A percentile compares a stretch with the other conserved stretches of the same genome.
These are phyloP conservation scores for Neckera pumila DNA, from an alignment of 225 moss, liverwort and hornwort genomes.

Conservation along the genomic window DNA sequence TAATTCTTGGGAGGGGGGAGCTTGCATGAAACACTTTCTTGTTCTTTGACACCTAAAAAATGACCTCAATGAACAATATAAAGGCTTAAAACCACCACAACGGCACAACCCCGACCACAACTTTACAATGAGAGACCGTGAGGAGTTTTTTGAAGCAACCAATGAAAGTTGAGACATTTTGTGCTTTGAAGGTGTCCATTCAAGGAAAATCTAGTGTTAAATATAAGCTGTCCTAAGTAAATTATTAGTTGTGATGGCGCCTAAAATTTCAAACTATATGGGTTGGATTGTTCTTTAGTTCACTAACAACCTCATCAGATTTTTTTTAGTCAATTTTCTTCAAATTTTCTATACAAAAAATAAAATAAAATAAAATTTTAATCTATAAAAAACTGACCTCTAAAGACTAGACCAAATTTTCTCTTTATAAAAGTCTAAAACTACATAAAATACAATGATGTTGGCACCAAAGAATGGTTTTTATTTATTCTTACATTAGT, in stretches of 20 bases:
- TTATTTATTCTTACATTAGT: too few species aligned
- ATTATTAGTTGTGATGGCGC: background rate
- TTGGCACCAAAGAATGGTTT: too few species aligned
- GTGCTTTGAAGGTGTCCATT: background rate
- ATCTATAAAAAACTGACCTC: too few species aligned
- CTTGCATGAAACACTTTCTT: background rate
- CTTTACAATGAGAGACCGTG: background rate
- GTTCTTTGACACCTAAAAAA: rapidly evolving
- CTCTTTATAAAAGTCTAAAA: too few species aligned
- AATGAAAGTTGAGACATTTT: background rate
- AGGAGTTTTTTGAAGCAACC: background rate
- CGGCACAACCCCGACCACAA: too few species aligned
- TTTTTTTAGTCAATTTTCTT: too few species aligned
- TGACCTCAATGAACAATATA: too few species aligned
- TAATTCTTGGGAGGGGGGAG: rapidly evolving
- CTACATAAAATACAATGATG: too few species aligned
- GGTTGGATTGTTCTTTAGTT: background rate
- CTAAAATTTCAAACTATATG: too few species aligned
- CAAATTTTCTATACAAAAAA: too few species aligned
- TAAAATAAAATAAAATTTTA: too few species aligned
- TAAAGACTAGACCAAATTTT: too few species aligned
- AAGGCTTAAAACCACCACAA: background rate
- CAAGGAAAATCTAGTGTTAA: background rate
- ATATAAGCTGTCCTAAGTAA: background rate
- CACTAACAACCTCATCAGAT: background rate